Evolutionary conservation across 768 basidiomycete genomes (phyloP).

Genomic region (Mrakia frigida): DNA sequence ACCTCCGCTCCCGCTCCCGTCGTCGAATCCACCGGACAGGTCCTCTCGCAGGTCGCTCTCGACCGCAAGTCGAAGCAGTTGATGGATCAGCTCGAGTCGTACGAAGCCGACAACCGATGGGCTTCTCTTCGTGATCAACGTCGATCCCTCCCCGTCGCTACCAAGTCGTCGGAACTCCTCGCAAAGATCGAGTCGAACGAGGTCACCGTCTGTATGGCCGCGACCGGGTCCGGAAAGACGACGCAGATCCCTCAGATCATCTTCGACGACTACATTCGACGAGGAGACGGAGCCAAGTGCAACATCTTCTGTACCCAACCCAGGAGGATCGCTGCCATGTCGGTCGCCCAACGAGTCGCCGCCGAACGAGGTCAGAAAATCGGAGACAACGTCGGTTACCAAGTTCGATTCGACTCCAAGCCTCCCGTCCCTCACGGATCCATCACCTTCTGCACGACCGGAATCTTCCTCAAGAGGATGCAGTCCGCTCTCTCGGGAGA

Average conservation of each 20-base stretch:
- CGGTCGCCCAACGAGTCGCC: constrained; percentile 83
- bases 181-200: constrained; percentile 67
- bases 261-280: constrained; percentile 72
- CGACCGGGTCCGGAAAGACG: constrained; percentile 82
- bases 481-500: constrained; percentile 62
- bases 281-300: constrained; percentile 73
- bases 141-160: constrained; percentile 66
- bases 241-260: constrained; percentile 92
- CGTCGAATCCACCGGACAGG: constrained; percentile 37
- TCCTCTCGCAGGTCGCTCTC: constrained; percentile 31
- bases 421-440: constrained; percentile 67
- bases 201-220: constrained; percentile 54
- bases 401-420: constrained; percentile 82
- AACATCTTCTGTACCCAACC: constrained; percentile 93
- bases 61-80: constrained; percentile 58
- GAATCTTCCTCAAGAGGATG: constrained; percentile 78
- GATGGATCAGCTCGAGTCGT: constrained; percentile 53
- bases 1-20: constrained; percentile 34
- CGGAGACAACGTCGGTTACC: constrained; percentile 77
- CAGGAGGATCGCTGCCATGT: constrained; percentile 81
- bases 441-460: constrained; percentile 88
- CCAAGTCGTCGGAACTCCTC: constrained; percentile 62
- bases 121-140: constrained; percentile 65
- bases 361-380: constrained; percentile 72
- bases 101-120: constrained; percentile 57